These are phyloP conservation scores for Pseudogymnoascus sp. DNA, from an alignment of 2,329 filamentous ascomycete species.

Conservation along the genomic window DNA sequence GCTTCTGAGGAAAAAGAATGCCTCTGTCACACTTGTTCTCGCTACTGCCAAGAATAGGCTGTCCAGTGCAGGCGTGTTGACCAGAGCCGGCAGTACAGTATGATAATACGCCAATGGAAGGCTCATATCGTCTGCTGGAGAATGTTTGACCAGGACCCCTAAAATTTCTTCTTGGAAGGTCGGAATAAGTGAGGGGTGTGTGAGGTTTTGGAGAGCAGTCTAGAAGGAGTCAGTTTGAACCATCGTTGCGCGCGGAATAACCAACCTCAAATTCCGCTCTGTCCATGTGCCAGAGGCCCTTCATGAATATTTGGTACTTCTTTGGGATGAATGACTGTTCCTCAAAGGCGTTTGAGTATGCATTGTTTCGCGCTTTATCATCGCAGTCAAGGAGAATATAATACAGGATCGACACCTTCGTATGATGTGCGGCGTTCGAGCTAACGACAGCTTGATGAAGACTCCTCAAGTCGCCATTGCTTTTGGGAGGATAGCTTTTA, in stretches of 20 bases:
- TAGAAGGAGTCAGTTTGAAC: constrained; percentile 28
- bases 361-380: constrained; percentile 38
- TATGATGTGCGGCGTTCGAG: constrained; percentile 56
- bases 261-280: constrained; percentile 56
- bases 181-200: constrained; percentile 68
- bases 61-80: constrained; percentile 50
- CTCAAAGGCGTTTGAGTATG: constrained; percentile 49
- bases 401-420: constrained; percentile 76
- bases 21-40: constrained; percentile 58
- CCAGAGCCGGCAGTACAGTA: constrained; percentile 64
- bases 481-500: constrained; percentile 66
- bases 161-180: constrained; percentile 82
- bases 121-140: constrained; percentile 49
- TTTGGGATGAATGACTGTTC: constrained; percentile 56
- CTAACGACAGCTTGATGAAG: constrained; percentile 64
- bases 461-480: constrained; percentile 55
- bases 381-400: constrained; percentile 74
- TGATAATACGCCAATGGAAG: constrained; percentile 73
- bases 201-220: constrained; percentile 64
- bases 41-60: constrained; percentile 63
- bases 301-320: constrained; percentile 73
- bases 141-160: constrained; percentile 54
- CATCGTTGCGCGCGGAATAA: constrained; percentile 1
- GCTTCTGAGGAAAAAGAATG: constrained; percentile 62
- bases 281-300: constrained; percentile 75